Evolutionary conservation across 176 grass and related monocot genomes (phyloP).

Genomic region (Raddia distichophylla): DNA sequence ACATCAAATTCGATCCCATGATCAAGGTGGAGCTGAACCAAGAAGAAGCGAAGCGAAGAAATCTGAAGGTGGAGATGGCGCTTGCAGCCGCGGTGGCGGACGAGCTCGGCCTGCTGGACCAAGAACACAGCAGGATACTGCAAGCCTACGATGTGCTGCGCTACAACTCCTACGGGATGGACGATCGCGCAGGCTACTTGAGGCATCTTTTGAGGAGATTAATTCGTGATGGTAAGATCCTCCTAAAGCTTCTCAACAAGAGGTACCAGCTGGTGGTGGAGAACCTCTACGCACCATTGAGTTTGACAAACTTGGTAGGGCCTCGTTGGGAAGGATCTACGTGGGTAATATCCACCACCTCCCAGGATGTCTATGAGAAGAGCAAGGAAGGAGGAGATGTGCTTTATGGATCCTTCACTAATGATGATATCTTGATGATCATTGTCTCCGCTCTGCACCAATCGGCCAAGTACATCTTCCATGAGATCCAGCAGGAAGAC

Average conservation of each 20-base stretch:
- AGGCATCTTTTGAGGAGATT: no score
- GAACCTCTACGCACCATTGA: no score
- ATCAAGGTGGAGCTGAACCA: slow-evolving; percentile 30
- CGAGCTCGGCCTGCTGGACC: neutral
- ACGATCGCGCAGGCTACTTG: rapidly evolving
- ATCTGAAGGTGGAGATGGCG: no score
- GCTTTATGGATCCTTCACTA: rapidly evolving
- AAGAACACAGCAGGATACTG: neutral
- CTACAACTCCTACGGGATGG: neutral
- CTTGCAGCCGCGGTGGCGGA: neutral
- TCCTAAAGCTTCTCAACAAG: no score
- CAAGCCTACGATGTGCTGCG: no score
- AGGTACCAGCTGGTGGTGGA: no score
- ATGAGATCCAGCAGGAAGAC: rapidly evolving
- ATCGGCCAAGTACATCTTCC: slow-evolving; percentile 9
- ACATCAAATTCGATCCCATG: neutral
- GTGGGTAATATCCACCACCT: neutral
- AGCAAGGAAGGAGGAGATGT: neutral
- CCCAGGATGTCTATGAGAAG: neutral
- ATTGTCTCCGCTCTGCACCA: neutral
- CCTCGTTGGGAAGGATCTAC: rapidly evolving
- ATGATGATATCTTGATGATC: neutral
- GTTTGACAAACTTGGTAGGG: no score
- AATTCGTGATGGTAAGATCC: no score
- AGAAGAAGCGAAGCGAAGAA: neutral